A percentile compares a stretch with the other conserved stretches of the same genome.
Conservation (phyloP, 1,284 basidiomycete species). For the Boletus subluridellus region DNA sequence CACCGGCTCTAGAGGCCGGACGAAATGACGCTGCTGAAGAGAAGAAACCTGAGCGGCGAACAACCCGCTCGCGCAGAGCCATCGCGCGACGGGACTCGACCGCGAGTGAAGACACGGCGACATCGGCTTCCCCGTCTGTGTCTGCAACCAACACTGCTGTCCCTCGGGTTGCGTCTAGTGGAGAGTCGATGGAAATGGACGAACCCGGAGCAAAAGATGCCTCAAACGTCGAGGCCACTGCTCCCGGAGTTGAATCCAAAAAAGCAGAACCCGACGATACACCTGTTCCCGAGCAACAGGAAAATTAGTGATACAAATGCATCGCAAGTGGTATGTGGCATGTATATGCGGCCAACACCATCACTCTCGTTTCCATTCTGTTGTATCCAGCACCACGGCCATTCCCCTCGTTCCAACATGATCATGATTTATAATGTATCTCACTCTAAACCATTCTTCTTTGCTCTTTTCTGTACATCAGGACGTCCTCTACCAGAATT, state of each 20-base stretch:
- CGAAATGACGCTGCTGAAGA: conserved; percentile 25
- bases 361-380: conserved; percentile 7
- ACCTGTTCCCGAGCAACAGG: background rate
- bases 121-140: conserved; percentile 32
- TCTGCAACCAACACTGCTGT: conserved; percentile 21
- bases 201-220: conserved; percentile 13
- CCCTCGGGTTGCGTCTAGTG: conserved; percentile 13
- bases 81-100: conserved; percentile 40
- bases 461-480: conserved; percentile 20
- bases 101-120: conserved; percentile 39
- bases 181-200: conserved; percentile 16
- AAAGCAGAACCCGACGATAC: background rate
- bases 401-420: conserved; percentile 1
- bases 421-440: conserved; percentile 20
- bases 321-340: background rate
- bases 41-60: conserved; percentile 42
- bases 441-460: background rate
- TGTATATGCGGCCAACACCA: background rate
- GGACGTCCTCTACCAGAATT: background rate
- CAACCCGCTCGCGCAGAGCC: conserved; percentile 44
- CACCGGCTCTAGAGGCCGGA: conserved; percentile 21
- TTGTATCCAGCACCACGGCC: conserved; percentile 4
- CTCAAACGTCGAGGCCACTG: background rate
- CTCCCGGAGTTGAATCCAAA: conserved; percentile 3
- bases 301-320: conserved; percentile 1